Conservation (phyloP, 805 yeast species). For the Teunomyces tritomae region DNA sequence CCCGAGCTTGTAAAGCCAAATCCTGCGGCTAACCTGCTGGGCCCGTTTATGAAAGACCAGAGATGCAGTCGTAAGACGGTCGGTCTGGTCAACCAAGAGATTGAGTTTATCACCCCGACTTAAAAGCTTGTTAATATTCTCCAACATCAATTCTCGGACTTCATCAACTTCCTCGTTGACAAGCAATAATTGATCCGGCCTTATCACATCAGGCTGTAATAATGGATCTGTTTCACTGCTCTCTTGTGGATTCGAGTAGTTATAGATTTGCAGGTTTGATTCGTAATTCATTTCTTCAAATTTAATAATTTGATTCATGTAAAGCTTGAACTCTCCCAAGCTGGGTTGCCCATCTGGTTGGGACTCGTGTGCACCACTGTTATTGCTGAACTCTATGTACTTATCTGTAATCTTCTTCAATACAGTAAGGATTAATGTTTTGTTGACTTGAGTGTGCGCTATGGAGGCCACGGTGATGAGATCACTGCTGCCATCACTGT, state of each 20-base stretch:
- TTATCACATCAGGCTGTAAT: constrained; percentile 21
- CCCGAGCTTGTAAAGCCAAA: constrained; percentile 67
- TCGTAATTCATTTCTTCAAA: constrained; percentile 49
- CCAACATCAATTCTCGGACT: constrained; percentile 66
- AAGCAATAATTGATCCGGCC: constrained; percentile 35
- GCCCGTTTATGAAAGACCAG: constrained; percentile 70
- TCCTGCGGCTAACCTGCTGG: constrained; percentile 54
- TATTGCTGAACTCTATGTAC: constrained; percentile 40
- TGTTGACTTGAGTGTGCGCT: constrained; percentile 43
- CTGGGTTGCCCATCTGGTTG: constrained; percentile 16
- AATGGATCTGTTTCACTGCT: constrained; percentile 15
- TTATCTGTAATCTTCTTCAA: constrained; percentile 51
- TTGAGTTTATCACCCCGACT: constrained; percentile 77
- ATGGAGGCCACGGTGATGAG: constrained; percentile 51
- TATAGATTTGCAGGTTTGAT: constrained; percentile 30
- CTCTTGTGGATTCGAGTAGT: constrained; percentile 25
- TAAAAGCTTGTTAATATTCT: constrained; percentile 67
- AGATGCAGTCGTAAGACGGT: constrained; percentile 63
- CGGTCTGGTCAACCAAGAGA: constrained; percentile 74
- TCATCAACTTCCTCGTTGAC: constrained; percentile 59
- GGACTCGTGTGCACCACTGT: constrained; percentile 4
- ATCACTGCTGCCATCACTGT: constrained; percentile 45
- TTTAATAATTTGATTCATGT: constrained; percentile 55
- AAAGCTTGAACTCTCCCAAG: constrained; percentile 52
- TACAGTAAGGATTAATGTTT: constrained; percentile 45